Percentiles rank a stretch among this genome's conserved stretches.
phyloP scores from a whole-genome alignment of 1,284 basidiomycete genomes.

The Papiliotrema nemorosa region DNA sequence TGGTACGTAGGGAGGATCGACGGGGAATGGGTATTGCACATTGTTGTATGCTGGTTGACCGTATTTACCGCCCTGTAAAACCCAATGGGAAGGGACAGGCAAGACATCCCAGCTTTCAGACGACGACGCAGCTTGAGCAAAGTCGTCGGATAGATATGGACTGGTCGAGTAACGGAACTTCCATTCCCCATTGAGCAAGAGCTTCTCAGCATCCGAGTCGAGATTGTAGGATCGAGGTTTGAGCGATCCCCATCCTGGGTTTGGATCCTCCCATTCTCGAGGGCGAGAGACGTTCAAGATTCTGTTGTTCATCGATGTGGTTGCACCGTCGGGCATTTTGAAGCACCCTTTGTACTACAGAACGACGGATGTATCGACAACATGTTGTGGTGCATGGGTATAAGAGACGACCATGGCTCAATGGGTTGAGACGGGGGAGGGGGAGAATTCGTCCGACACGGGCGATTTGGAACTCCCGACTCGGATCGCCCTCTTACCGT shows the following conservation, averaged over 20 bases:
- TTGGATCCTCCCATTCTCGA: neutral
- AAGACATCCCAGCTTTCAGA: neutral
- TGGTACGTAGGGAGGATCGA: slow-evolving; percentile 5
- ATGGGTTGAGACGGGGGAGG: too few relatives aligned
- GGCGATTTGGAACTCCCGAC: too few relatives aligned
- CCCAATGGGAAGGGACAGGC: slow-evolving; percentile 7
- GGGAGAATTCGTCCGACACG: too few relatives aligned
- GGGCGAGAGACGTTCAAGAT: too few relatives aligned
- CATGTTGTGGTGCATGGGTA: too few relatives aligned
- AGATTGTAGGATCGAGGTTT: neutral
- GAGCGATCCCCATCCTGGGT: neutral
- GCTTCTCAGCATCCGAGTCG: slow-evolving; percentile 4
- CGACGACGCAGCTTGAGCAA: neutral
- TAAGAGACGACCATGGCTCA: too few relatives aligned
- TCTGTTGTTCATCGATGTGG: too few relatives aligned
- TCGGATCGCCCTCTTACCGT: too few relatives aligned
- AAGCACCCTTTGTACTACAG: too few relatives aligned
- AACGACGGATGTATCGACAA: too few relatives aligned
- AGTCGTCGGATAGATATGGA: slow-evolving; percentile 4
- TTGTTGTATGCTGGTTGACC: slow-evolving; percentile 6
- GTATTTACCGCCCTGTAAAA: slow-evolving; percentile 1
- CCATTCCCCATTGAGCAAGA: slow-evolving; percentile 18
- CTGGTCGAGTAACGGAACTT: slow-evolving; percentile 12
- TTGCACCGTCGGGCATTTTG: too few relatives aligned
- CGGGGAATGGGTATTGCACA: slow-evolving; percentile 6